Conservation (phyloP, 345 rosid species). For the Citrus trifoliata region DNA sequence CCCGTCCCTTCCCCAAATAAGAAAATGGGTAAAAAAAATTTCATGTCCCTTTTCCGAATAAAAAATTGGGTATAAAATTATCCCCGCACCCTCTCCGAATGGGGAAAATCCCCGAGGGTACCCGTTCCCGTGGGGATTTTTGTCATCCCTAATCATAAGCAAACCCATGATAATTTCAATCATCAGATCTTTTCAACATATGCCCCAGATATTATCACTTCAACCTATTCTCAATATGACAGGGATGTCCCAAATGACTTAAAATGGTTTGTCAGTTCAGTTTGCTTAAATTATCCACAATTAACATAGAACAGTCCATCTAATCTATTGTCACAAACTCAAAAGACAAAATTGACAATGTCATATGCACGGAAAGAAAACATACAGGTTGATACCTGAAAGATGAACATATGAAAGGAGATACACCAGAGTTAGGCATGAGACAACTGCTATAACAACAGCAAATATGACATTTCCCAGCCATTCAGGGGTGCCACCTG, state of each 20-base stretch:
- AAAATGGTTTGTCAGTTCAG: background rate
- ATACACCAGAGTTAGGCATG: constrained; percentile 76
- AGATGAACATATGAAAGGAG: constrained; percentile 85
- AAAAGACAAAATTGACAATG: background rate
- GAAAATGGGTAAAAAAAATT: too few relatives aligned
- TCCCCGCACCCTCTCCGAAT: too few relatives aligned
- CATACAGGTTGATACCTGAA: constrained; percentile 50
- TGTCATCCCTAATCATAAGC: too few relatives aligned
- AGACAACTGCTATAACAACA: constrained; percentile 49
- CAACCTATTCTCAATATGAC: background rate
- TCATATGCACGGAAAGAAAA: constrained; percentile 12
- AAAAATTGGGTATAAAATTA: too few relatives aligned
- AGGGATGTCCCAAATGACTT: background rate
- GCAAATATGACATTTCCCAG: constrained; percentile 57
- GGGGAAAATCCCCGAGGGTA: too few relatives aligned
- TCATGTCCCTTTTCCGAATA: too few relatives aligned
- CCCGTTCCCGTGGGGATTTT: too few relatives aligned
- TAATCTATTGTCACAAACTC: background rate
- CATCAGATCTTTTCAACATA: background rate
- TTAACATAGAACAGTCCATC: background rate
- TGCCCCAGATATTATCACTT: background rate
- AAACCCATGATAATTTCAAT: background rate
- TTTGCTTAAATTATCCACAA: background rate
- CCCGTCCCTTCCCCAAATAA: too few relatives aligned
- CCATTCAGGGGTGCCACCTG: constrained; percentile 90